phyloP scores from a whole-genome alignment of 2,329 filamentous ascomycete species.

The Lasiodiplodia theobromae region DNA sequence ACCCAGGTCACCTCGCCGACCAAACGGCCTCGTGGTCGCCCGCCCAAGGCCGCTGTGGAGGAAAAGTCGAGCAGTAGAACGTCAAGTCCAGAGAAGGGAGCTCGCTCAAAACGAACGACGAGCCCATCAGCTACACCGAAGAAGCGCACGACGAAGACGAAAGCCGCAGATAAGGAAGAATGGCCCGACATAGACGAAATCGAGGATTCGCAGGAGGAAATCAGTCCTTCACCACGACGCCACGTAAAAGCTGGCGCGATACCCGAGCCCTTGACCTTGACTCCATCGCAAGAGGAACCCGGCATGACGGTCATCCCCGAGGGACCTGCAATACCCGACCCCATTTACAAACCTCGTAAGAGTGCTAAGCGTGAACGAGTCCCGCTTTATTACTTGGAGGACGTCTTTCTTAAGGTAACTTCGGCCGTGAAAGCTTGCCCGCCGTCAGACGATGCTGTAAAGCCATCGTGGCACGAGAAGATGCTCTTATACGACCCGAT shows the following conservation, averaged over 20 bases:
- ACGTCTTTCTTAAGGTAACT: conserved; percentile 57
- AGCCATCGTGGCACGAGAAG: conserved; percentile 83
- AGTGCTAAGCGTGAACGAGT: background rate
- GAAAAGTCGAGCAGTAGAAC: background rate
- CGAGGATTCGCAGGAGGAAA: conserved; percentile 45
- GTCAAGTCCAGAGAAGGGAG: background rate
- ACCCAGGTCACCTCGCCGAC: background rate
- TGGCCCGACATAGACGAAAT: conserved; percentile 49
- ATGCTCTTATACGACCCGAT: conserved; percentile 95
- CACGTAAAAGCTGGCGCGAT: conserved; percentile 27
- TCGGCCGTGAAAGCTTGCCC: conserved; percentile 54
- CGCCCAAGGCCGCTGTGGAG: background rate
- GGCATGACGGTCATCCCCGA: background rate
- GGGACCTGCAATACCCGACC: background rate
- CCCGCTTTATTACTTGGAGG: background rate
- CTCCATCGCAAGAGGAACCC: conserved; percentile 5
- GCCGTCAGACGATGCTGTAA: conserved; percentile 48
- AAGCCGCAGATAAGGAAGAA: background rate
- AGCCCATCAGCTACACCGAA: background rate
- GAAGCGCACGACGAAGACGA: background rate
- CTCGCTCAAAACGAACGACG: background rate
- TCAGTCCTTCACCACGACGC: conserved; percentile 46
- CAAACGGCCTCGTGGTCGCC: conserved; percentile 4
- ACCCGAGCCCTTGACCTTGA: conserved; percentile 33
- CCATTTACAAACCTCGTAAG: background rate